Conservation (phyloP, 345 rosid genomes). For the Salix udensis region DNA sequence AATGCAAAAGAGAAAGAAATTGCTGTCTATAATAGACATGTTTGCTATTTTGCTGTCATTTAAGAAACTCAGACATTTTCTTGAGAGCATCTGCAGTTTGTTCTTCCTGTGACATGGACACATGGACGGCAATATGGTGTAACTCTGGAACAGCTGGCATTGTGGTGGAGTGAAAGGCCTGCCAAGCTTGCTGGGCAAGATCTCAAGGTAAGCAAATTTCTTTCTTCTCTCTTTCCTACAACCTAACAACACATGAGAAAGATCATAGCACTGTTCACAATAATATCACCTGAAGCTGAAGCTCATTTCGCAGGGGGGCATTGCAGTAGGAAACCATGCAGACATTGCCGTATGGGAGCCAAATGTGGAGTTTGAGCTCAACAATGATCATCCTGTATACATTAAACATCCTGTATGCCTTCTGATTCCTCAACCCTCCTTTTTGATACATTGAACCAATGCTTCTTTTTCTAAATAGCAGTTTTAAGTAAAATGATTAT, state of each 20-base stretch:
- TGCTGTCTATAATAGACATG: not conserved
- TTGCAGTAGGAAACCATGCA: conserved; percentile 71
- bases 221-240: not conserved
- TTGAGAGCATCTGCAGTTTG: conserved; percentile 60
- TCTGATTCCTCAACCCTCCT: not conserved
- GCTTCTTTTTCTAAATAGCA: not conserved
- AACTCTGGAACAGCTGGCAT: conserved; percentile 62
- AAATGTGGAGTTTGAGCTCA: conserved; percentile 54
- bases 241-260: not conserved
- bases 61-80: conserved; percentile 20
- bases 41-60: not conserved
- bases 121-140: conserved; percentile 68
- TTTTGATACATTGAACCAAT: not conserved
- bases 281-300: conserved; percentile 4
- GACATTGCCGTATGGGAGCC: conserved; percentile 89
- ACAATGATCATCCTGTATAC: conserved; percentile 56
- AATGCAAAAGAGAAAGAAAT: not conserved
- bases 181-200: conserved; percentile 71
- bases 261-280: not conserved
- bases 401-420: conserved; percentile 70
- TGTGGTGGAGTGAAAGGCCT: conserved; percentile 93
- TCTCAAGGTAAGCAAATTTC: conserved; percentile 48
- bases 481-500: too few relatives aligned
- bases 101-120: conserved; percentile 94
- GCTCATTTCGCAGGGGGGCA: conserved; percentile 52